Evolutionary conservation across 495 filamentous ascomycete genomes (phyloP).

Genomic region (Sordaria brevicollis): DNA sequence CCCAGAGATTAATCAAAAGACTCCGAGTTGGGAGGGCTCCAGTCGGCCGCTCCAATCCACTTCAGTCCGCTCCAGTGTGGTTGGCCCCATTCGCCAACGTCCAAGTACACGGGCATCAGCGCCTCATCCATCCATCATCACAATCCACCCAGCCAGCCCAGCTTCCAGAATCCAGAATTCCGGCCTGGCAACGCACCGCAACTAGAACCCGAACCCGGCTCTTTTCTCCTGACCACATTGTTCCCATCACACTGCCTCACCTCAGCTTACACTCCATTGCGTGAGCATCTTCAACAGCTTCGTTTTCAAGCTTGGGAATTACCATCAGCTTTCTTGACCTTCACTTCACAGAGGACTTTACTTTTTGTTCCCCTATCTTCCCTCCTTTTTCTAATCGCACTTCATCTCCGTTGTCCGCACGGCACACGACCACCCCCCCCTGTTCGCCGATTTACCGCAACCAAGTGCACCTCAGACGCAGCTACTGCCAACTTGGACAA

Average conservation of each 20-base stretch:
- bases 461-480: neutral
- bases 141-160: neutral
- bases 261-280: neutral
- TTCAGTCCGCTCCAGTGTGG: neutral
- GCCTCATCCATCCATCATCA: neutral
- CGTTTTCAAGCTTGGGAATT: neutral
- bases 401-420: neutral
- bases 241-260: neutral
- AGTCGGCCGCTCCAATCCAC: neutral
- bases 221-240: neutral
- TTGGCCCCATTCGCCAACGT: neutral
- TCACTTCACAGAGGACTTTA: neutral
- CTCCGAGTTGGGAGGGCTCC: neutral
- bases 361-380: neutral
- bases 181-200: neutral
- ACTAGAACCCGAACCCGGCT: neutral
- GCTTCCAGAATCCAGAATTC: neutral
- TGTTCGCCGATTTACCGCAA: neutral
- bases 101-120: neutral
- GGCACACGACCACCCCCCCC: neutral
- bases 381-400: neutral
- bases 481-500: neutral
- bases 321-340: neutral
- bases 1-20: neutral
- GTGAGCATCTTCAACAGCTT: neutral